Evolutionary conservation across 352 stramenopile genomes (phyloP).

Genomic region (Thalassiosira ordinaria): DNA sequence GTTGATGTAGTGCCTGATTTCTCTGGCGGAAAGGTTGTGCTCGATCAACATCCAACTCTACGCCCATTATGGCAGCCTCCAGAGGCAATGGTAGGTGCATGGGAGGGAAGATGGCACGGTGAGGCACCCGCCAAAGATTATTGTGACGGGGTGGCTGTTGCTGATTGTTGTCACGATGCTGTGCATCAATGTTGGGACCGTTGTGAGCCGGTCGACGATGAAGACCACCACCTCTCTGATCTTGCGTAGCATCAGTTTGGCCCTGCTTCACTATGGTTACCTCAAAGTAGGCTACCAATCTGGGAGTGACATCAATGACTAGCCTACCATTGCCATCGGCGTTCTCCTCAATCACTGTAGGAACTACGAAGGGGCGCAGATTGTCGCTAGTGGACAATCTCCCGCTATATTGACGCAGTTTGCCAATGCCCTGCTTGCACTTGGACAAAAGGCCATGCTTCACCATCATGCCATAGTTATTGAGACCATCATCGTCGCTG

Average conservation of each 20-base stretch:
- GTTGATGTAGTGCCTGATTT: background rate
- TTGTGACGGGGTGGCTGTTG: background rate
- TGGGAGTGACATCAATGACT: conserved; percentile 72
- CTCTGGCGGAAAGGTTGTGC: background rate
- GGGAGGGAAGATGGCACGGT: background rate
- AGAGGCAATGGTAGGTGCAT: background rate
- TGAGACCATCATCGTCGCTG: background rate
- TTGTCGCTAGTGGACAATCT: background rate
- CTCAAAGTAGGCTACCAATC: conserved; percentile 82
- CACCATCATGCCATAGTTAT: background rate
- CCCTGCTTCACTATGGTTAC: conserved; percentile 67
- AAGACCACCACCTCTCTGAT: background rate
- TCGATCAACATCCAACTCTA: background rate
- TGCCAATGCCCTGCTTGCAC: background rate
- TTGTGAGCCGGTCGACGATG: background rate
- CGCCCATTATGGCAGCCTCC: background rate
- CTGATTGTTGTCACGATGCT: background rate
- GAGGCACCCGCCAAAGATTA: too few relatives aligned
- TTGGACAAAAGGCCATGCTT: background rate
- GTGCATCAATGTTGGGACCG: too few relatives aligned
- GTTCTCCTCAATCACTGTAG: conserved; percentile 39
- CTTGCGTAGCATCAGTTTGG: background rate
- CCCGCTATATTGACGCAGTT: background rate
- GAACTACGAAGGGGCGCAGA: conserved; percentile 67
- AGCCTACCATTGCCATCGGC: conserved; percentile 10